phyloP scores from a whole-genome alignment of 495 filamentous ascomycete genomes.

The Tuber borchii region DNA sequence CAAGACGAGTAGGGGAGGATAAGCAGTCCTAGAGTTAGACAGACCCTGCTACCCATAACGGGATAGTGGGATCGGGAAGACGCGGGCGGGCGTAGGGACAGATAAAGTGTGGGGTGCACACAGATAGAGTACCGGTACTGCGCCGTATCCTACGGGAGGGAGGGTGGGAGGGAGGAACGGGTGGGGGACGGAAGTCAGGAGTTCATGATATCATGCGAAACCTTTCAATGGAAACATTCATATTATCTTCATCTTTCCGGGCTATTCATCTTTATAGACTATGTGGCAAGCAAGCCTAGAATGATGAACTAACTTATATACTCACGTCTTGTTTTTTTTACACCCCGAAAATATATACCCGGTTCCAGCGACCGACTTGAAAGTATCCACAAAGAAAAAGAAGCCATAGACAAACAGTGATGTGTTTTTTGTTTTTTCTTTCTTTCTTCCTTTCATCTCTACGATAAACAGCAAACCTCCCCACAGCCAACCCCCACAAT shows the following conservation, averaged over 20 bases:
- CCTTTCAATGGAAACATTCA: background rate
- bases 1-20: background rate
- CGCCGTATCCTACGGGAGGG: background rate
- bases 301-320: background rate
- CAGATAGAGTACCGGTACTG: background rate
- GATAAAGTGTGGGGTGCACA: background rate
- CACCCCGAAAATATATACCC: background rate
- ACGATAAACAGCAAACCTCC: background rate
- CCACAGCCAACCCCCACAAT: background rate
- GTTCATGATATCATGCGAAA: background rate
- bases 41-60: background rate
- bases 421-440: background rate
- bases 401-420: background rate
- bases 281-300: background rate
- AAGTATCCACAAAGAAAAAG: constrained; percentile 3
- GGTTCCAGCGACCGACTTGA: background rate
- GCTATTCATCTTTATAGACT: background rate
- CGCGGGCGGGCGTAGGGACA: background rate
- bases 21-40: background rate
- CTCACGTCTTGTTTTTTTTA: background rate
- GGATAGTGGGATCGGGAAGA: background rate
- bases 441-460: background rate
- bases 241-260: background rate
- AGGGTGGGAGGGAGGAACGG: background rate
- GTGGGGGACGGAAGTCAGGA: background rate